Base-by-base conservation (phyloP, 2,329 filamentous ascomycete species). In the Aspergillus eucalypticola region DNA sequence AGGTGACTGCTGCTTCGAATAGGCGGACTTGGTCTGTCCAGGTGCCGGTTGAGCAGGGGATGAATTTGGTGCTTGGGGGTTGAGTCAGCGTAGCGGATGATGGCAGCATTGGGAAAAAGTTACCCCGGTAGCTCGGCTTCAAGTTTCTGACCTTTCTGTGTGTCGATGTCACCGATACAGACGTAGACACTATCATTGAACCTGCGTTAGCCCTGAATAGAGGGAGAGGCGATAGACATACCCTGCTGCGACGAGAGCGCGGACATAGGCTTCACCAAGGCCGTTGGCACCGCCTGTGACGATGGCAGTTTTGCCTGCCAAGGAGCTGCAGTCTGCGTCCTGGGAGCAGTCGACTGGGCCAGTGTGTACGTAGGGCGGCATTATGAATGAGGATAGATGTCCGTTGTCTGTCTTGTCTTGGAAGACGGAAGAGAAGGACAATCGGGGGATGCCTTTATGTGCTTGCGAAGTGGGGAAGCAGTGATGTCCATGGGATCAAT, bases 21-120 rank as follows among this genome's bases (percentile, higher is more conserved):
- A 75, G 62, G 7, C 51, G 63, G 38, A 69, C 59, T 59, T 75
- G 73, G 29, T 75, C 69, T 7, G 72, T 69, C 74, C 71, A 76
- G 3, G 58, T 67, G 15, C 66, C 60, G 17, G 68, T 65, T 59
- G 75, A 64, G 58, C 74, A 75, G 54, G 65, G 60, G 8, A 76
- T 59, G 46, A 70, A 76, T 60, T 72, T 72, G 0, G 52, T 50
- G 21, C 70, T 58, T 44, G 2, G 41, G 41, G 41, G 17, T 2
- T 44, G 25, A 3, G 41, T 44, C 5, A 23, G 29, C 1, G 41
- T 44, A n/a, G 17, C 8, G 8, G 17, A 5, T 44, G n/a, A 21
- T 5, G 41, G 8, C 2, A 6, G 10, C 6, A 51, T 1, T 8
- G 7, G 15, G 21, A 32, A 3, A 4, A 29, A 3, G 27, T 13